Evolutionary conservation across 331 rosid genomes (phyloP), one percentile per base, ranked within the genome.

Genomic region (Dryas integrifolia): DNA sequence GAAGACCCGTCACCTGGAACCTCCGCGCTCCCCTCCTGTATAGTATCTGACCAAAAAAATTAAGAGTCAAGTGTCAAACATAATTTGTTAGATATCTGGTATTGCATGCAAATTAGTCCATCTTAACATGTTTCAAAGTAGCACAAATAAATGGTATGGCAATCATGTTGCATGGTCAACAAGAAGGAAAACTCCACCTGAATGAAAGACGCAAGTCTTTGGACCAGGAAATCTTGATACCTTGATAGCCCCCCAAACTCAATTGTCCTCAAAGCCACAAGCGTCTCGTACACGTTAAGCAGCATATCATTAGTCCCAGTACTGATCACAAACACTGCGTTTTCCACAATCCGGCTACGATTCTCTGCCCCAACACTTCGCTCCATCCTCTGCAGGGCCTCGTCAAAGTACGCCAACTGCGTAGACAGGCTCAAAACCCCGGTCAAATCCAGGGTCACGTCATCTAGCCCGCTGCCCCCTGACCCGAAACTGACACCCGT

Each of bases 401-500:
- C 52, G 3, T 81, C 82, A 66, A 88, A 81, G 11, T 75, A 46
- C 16, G 38, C 56, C 67, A 81, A 70, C 30, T 88, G 88, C 3
- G 7, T 38, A 3, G 10, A 2, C 77, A 77, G 13, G 30, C 15
- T 67, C 46, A 71, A 15, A 7, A 52, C 84, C 3, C 3, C 15
- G 0, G 56, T 18, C 49, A 80, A 3, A 0, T 21, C 45, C 9
- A n/a, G 13, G 0, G 86, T 84, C 2, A 4, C 12, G 0, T 2
- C 24, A 12, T 85, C 92, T 47, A 87, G 58, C 1, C 86, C 88
- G 3, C 82, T 30, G 58, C 84, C 84, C 0, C 76, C 86, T 0
- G 86, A 81, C 6, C 63, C 89, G 56, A 87, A 87, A 53, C 79
- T 85, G 65, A 79, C 83, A 6, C 88, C 88, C 0, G 88, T 81